These are phyloP conservation scores for Colletotrichum acutatum DNA, from an alignment of 2,329 filamentous ascomycete genomes.

Conservation along the genomic window DNA sequence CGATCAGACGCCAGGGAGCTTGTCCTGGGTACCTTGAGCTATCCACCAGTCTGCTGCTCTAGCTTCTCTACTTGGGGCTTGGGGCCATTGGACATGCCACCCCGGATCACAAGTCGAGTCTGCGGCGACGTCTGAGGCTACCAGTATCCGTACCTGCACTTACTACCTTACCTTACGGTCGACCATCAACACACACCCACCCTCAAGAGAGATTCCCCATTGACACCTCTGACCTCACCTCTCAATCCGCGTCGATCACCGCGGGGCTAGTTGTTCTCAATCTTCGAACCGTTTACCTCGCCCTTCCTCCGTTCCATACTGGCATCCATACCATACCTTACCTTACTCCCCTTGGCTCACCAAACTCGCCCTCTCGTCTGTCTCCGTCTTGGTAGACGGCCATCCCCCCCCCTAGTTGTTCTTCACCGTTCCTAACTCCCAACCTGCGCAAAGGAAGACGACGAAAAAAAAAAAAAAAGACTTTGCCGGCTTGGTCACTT, in stretches of 20 bases:
- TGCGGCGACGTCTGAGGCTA: conserved; percentile 31
- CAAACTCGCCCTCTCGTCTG: neutral
- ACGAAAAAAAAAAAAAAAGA: conserved; percentile 26
- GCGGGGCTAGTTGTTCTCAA: conserved; percentile 25
- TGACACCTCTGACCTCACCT: conserved; percentile 36
- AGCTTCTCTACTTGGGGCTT: conserved; percentile 19
- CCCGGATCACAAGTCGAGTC: conserved; percentile 31
- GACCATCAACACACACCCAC: conserved; percentile 31
- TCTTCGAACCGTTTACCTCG: conserved; percentile 4
- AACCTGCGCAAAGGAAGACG: neutral
- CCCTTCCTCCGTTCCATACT: conserved; percentile 11
- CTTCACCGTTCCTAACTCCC: conserved; percentile 30
- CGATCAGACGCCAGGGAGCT: conserved; percentile 31
- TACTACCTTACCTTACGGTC: no score
- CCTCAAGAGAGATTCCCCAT: conserved; percentile 28
- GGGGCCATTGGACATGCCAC: conserved; percentile 29
- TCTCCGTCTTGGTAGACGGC: conserved; percentile 5
- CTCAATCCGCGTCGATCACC: conserved; percentile 30
- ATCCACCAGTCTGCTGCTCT: conserved; percentile 13
- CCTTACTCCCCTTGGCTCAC: neutral
- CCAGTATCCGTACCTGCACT: neutral
- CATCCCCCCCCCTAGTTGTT: conserved; percentile 17
- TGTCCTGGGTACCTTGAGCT: conserved; percentile 32
- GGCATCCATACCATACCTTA: no score
- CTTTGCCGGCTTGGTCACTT: conserved; percentile 25